Evolutionary conservation across 1,284 basidiomycete species (phyloP).

Genomic region (Pascua guehoae): DNA sequence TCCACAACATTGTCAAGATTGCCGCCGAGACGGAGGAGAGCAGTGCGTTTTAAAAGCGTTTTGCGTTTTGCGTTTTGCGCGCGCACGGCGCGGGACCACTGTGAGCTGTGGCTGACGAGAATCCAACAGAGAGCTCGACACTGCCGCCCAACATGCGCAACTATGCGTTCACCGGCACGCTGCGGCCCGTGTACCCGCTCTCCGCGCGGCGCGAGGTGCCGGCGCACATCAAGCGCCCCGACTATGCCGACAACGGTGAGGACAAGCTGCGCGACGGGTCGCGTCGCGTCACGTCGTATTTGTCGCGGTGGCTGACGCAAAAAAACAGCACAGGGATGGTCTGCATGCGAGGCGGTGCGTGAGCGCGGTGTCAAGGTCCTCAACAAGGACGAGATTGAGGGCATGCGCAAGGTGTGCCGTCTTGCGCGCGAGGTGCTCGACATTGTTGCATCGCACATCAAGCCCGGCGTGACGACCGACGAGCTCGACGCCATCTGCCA

Average conservation of each 20-base stretch:
- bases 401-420: slow-evolving; percentile 56
- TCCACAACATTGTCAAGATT: slow-evolving; percentile 47
- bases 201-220: slow-evolving; percentile 43
- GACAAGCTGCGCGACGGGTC: too few species aligned
- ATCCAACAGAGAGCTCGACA: slow-evolving; percentile 30
- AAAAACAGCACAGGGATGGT: slow-evolving; percentile 41
- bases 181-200: slow-evolving; percentile 49
- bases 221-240: slow-evolving; percentile 44
- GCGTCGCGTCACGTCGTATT: too few species aligned
- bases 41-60: slow-evolving; percentile 25
- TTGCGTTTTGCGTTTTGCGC: not conserved
- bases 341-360: slow-evolving; percentile 35
- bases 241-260: slow-evolving; percentile 51
- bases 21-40: slow-evolving; percentile 35
- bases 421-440: slow-evolving; percentile 87
- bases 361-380: slow-evolving; percentile 39
- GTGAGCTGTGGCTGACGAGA: slow-evolving; percentile 2
- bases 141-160: slow-evolving; percentile 43
- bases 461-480: slow-evolving; percentile 91
- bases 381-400: slow-evolving; percentile 48
- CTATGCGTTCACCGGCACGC: slow-evolving; percentile 46
- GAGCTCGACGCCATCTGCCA: slow-evolving; percentile 95
- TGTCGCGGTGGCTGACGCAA: not conserved
- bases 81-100: not conserved
- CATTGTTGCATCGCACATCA: slow-evolving; percentile 75